These are phyloP conservation scores for Colletotrichum sp. DNA, from an alignment of 2,329 filamentous ascomycete species.

Conservation along the genomic window DNA sequence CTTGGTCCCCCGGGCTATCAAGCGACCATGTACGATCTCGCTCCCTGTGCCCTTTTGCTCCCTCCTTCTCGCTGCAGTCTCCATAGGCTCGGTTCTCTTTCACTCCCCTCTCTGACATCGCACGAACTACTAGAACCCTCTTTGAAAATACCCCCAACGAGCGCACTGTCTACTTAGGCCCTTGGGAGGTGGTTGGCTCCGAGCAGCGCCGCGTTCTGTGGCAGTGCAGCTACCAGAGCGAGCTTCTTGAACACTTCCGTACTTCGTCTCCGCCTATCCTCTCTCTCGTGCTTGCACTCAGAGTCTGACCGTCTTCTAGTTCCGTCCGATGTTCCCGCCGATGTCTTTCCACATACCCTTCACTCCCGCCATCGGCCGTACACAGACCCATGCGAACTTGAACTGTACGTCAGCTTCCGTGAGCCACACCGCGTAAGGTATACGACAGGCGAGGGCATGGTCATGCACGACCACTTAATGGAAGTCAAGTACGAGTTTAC, in stretches of 20 bases:
- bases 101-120: conserved; percentile 4
- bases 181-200: conserved; percentile 54
- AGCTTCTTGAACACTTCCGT: conserved; percentile 57
- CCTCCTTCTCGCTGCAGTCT: background rate
- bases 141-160: conserved; percentile 55
- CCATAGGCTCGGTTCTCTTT: background rate
- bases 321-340: conserved; percentile 47
- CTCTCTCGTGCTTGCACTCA: background rate
- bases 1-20: conserved; percentile 58
- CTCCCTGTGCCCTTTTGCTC: background rate
- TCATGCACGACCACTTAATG: conserved; percentile 52
- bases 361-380: conserved; percentile 57
- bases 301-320: conserved; percentile 35
- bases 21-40: conserved; percentile 52
- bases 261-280: conserved; percentile 25
- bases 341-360: conserved; percentile 53
- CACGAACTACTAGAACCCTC: conserved; percentile 43
- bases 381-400: conserved; percentile 53
- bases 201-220: conserved; percentile 55
- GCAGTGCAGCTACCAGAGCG: conserved; percentile 58
- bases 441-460: conserved; percentile 48
- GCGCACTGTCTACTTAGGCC: conserved; percentile 56
- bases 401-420: conserved; percentile 52
- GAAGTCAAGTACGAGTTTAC: conserved; percentile 58
- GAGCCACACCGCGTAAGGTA: conserved; percentile 55